Conservation (phyloP, 176 grass and related monocot genomes). For the Avena eriantha region DNA sequence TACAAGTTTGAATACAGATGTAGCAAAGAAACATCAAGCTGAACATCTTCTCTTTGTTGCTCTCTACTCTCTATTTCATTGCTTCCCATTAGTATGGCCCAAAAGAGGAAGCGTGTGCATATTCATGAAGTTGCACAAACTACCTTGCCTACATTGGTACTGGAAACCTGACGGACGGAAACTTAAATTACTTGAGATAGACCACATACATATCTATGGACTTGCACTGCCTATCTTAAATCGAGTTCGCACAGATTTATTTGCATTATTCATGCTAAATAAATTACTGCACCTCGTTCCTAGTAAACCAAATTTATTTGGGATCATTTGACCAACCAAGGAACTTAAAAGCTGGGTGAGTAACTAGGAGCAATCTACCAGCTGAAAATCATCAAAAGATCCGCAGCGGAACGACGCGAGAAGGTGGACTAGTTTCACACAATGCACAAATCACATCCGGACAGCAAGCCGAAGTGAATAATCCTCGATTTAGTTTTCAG, state of each 20-base stretch:
- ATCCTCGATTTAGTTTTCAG: not conserved
- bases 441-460: not conserved
- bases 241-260: not conserved
- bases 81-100: not conserved
- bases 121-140: not conserved
- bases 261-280: not conserved
- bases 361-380: not conserved
- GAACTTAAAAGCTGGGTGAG: not conserved
- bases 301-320: not conserved
- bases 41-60: not conserved
- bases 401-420: not conserved
- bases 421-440: not conserved
- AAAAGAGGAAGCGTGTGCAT: not conserved
- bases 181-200: not conserved
- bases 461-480: not conserved
- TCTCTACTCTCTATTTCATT: not conserved
- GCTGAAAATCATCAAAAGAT: not conserved
- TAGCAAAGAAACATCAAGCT: not conserved
- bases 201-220: not conserved
- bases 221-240: not conserved
- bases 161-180: not conserved
- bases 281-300: not conserved
- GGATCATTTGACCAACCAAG: conserved; percentile 18
- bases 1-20: not conserved
- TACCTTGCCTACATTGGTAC: not conserved